Percentiles rank a stretch among this genome's conserved stretches.
phyloP scores from a whole-genome alignment of 768 basidiomycete genomes.

The Termitomyces sp. region DNA sequence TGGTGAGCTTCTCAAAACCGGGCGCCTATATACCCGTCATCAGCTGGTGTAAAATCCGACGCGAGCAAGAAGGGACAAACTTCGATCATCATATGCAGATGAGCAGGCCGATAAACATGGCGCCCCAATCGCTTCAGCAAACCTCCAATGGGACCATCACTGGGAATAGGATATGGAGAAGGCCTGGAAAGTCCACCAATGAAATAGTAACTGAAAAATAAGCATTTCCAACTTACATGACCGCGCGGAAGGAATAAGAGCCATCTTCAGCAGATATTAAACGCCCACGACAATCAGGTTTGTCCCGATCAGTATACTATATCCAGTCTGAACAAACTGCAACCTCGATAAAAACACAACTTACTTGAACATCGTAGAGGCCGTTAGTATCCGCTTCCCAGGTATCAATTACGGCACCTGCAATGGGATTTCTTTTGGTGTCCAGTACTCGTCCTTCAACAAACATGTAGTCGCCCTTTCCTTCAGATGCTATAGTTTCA shows the following conservation, averaged over 20 bases:
- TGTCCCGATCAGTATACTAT: constrained; percentile 49
- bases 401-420: constrained; percentile 68
- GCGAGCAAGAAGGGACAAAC: constrained; percentile 23
- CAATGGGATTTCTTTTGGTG: constrained; percentile 59
- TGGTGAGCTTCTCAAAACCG: constrained; percentile 67
- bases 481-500: constrained; percentile 80
- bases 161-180: constrained; percentile 70
- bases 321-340: background rate
- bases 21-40: constrained; percentile 36
- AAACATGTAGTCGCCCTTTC: constrained; percentile 80
- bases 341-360: background rate
- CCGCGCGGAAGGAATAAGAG: constrained; percentile 61
- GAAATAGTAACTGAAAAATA: background rate
- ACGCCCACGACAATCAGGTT: constrained; percentile 71
- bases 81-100: constrained; percentile 69
- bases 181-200: constrained; percentile 24
- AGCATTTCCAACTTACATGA: constrained; percentile 38
- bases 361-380: constrained; percentile 32
- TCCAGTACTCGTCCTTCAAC: constrained; percentile 68
- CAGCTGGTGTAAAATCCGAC: background rate
- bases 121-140: constrained; percentile 51
- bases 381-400: constrained; percentile 75
- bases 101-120: constrained; percentile 75
- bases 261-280: constrained; percentile 57
- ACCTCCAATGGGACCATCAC: constrained; percentile 70